Base-by-base conservation (phyloP, 768 basidiomycete species). In the Leucocoprinus birnbaumii region DNA sequence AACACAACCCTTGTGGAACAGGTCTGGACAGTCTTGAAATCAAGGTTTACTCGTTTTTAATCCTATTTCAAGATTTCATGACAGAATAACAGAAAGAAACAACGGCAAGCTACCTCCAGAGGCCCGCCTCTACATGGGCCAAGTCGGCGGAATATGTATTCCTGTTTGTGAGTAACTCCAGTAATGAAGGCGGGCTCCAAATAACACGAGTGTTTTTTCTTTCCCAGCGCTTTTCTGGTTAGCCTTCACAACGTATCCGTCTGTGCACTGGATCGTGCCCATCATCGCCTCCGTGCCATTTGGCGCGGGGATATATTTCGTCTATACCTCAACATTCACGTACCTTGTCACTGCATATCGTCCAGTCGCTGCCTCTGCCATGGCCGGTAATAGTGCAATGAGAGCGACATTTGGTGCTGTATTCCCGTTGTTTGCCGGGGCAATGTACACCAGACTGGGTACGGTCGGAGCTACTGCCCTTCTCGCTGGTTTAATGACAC, bases 391-490 rank as follows among this genome's bases (percentile, higher is more conserved):
- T 54, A 83, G 83, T 49, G 79, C 84, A 14, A 68, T 86, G 59
- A 78, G 86, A 42, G 85, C 82, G 0, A 62, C 78, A 0, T 80
- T 85, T 56, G 86, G 84, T 1, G 84, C 81, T 0, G 77, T 76
- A 2, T 87, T 87, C 66, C 86, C 86, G 1, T 76, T 65, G 2
- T 84, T 81, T 41, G 86, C 89, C 0, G 77, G 86, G 63, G 82
- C 88, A 0, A 79, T 84, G 69, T 94, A 94, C 64, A 68, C 69
- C 1, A 80, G 80, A 47, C 65, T 91, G 5, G 86, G 88, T 0
- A 83, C 85, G 0, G 86, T 86, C 0, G 89, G 88, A 0, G 87
- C 86, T 0, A 86, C 84, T 0, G 87, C 84, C 13, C 73, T 89
- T n/a, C 62, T 90, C 16, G 88, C 83, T 1, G 86, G 87, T 1